phyloP scores from a whole-genome alignment of 257 asterid genomes.

The Solanum appendiculatum region DNA sequence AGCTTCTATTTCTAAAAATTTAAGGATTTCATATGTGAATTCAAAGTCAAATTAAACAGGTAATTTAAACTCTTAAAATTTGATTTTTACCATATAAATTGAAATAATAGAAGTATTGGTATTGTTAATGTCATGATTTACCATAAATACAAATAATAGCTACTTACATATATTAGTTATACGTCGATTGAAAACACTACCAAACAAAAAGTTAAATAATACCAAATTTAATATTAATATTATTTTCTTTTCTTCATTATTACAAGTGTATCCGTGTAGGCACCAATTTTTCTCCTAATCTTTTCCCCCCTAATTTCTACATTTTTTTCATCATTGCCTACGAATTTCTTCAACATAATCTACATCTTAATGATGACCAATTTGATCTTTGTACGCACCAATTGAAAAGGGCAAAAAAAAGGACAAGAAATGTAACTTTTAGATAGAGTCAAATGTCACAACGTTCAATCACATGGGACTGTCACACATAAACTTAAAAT shows the following conservation, averaged over 20 bases:
- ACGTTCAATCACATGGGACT: not conserved
- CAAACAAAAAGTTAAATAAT: too few relatives aligned
- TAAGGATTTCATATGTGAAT: not conserved
- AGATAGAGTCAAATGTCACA: not conserved
- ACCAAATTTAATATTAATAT: not conserved
- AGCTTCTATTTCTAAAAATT: not conserved
- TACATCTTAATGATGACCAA: not conserved
- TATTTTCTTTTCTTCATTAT: not conserved
- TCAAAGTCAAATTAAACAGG: not conserved
- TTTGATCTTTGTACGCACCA: not conserved
- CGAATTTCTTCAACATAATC: not conserved
- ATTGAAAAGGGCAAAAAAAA: not conserved
- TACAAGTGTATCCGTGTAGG: not conserved
- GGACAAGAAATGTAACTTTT: not conserved
- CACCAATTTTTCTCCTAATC: not conserved
- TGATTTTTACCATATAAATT: not conserved
- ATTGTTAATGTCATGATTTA: not conserved
- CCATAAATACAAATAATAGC: not conserved
- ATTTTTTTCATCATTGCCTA: conserved; percentile 8
- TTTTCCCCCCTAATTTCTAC: not conserved
- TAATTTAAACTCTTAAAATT: not conserved
- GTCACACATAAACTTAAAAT: not conserved
- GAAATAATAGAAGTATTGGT: not conserved
- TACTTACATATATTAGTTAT: too few relatives aligned
- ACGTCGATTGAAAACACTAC: not conserved